A percentile compares a stretch with the other conserved stretches of the same genome.
Conservation (phyloP, 108 stramenopile genomes). For the Discostella pseudostelligera region DNA sequence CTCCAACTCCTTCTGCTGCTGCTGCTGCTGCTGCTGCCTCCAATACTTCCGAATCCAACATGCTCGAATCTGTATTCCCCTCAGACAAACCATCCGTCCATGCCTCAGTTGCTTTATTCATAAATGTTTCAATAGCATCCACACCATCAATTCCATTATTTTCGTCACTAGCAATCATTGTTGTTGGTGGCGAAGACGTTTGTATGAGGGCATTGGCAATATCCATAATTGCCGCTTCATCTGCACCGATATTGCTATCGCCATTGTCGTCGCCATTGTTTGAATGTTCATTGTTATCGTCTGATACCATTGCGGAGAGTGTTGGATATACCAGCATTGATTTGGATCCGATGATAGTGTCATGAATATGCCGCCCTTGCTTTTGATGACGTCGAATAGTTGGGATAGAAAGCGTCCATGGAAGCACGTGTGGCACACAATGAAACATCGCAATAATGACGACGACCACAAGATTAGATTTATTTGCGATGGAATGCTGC, state of each 20-base stretch:
- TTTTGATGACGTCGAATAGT: too few species aligned
- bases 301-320: background rate
- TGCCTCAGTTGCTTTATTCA: constrained; percentile 4
- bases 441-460: background rate
- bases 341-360: too few species aligned
- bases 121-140: background rate
- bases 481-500: background rate
- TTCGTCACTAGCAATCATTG: background rate
- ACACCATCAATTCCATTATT: background rate
- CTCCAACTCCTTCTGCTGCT: background rate
- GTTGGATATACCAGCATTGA: too few species aligned
- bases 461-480: background rate
- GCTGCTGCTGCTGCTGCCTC: too few species aligned
- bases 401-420: background rate
- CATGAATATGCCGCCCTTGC: too few species aligned
- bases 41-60: background rate
- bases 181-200: background rate
- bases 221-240: constrained; percentile 27
- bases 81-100: constrained; percentile 1
- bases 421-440: background rate
- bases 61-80: background rate
- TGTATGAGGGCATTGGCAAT: constrained; percentile 29
- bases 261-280: background rate
- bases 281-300: background rate
- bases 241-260: background rate